phyloP scores from a whole-genome alignment of 2,329 filamentous ascomycete genomes.

The Fusarium sp. region DNA sequence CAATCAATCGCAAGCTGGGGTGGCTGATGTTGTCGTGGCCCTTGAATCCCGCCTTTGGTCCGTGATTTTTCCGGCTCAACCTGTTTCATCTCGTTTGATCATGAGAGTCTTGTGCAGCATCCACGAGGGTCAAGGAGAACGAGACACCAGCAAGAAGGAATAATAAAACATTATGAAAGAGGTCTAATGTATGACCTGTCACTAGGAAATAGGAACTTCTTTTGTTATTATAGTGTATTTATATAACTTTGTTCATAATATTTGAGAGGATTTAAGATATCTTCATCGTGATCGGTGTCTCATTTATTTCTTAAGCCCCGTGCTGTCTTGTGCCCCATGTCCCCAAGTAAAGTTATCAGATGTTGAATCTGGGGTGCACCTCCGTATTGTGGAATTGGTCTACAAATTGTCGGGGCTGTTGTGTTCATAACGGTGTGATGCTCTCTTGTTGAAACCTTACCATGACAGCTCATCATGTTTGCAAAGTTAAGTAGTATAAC shows the following conservation, averaged over 20 bases:
- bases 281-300: not conserved
- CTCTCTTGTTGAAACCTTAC: not conserved
- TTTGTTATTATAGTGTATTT: not conserved
- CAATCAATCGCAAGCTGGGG: slow-evolving; percentile 22
- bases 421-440: not conserved
- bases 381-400: slow-evolving; percentile 28
- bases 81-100: not conserved
- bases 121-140: not conserved
- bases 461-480: not conserved
- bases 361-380: slow-evolving; percentile 42
- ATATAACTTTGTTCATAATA: not conserved
- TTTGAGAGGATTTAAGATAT: not conserved
- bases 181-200: not conserved
- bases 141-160: not conserved
- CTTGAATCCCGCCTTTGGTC: slow-evolving; percentile 4
- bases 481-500: not conserved
- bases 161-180: not conserved
- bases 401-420: not conserved
- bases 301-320: not conserved
- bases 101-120: not conserved
- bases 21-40: slow-evolving; percentile 13
- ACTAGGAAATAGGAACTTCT: not conserved
- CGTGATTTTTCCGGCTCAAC: slow-evolving; percentile 2
- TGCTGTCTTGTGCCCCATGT: slow-evolving; percentile 16
- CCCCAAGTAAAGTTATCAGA: slow-evolving; percentile 33